Evolutionary conservation across 2,329 filamentous ascomycete genomes (phyloP).

Genomic region (Diaporthe helianthi): DNA sequence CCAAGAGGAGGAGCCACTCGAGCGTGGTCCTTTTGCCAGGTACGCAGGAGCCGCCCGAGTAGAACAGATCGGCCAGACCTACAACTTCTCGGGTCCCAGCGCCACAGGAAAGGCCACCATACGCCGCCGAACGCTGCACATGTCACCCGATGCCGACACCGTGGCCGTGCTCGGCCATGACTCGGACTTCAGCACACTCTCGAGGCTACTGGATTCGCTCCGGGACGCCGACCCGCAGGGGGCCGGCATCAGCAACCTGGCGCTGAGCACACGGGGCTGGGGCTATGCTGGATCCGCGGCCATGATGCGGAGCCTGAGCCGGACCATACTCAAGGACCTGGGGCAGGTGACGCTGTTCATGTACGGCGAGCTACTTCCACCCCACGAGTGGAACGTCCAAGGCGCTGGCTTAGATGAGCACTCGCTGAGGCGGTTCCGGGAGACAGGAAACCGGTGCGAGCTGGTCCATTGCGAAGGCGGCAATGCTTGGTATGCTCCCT

Average conservation of each 20-base stretch:
- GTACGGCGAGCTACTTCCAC: conserved; percentile 41
- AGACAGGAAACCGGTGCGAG: conserved; percentile 26
- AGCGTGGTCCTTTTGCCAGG: conserved; percentile 32
- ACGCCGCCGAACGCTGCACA: conserved; percentile 40
- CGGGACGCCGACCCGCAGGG: conserved; percentile 37
- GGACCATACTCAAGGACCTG: conserved; percentile 39
- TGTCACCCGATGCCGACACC: conserved; percentile 43
- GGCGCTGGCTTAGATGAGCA: conserved; percentile 5
- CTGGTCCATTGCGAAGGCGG: conserved; percentile 38
- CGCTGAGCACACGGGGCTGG: conserved; percentile 40
- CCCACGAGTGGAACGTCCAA: conserved; percentile 40
- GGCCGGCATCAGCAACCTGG: conserved; percentile 39
- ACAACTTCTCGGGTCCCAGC: conserved; percentile 27
- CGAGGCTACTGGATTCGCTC: conserved; percentile 37
- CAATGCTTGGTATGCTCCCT: conserved; percentile 36
- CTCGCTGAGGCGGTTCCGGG: not conserved
- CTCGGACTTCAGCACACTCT: conserved; percentile 38
- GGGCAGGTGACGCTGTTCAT: conserved; percentile 44
- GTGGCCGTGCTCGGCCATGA: conserved; percentile 44
- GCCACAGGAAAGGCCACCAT: conserved; percentile 1
- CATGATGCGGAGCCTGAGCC: conserved; percentile 38
- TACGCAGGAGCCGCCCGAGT: conserved; percentile 31
- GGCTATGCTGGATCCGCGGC: conserved; percentile 37
- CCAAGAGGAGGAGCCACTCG: not conserved
- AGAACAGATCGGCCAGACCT: conserved; percentile 26